Conservation (phyloP, 306 rosid genomes). For the Canavalia gladiata region DNA sequence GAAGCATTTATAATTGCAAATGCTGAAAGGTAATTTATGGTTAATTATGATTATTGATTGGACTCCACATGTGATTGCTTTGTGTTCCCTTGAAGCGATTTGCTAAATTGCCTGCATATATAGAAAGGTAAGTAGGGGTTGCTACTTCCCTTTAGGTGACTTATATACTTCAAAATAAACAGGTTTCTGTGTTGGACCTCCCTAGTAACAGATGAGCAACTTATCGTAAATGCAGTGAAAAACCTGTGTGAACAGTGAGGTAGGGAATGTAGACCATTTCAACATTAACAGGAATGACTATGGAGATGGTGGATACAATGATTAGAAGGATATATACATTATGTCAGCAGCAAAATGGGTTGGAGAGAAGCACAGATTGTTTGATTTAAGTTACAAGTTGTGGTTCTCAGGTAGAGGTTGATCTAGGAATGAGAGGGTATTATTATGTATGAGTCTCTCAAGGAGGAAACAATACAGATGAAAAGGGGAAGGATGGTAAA, state of each 20-base stretch:
- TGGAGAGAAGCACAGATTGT: not conserved
- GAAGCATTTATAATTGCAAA: constrained; percentile 79
- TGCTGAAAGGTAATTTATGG: constrained; percentile 72
- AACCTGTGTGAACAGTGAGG: not conserved
- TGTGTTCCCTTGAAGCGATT: constrained; percentile 1
- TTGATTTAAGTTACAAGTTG: not conserved
- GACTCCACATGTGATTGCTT: not conserved
- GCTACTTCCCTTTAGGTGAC: not conserved
- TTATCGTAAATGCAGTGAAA: not conserved
- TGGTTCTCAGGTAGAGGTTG: not conserved
- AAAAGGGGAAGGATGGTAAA: not conserved
- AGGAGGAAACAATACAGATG: not conserved
- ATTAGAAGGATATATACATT: not conserved
- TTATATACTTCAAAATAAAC: not conserved
- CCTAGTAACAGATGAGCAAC: not conserved
- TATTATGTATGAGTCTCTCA: not conserved
- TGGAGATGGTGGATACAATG: not conserved
- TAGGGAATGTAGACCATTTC: not conserved
- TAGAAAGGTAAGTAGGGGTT: not conserved
- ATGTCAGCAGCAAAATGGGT: not conserved
- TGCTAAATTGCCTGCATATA: not conserved
- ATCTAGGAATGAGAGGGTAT: not conserved
- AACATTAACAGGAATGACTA: not conserved
- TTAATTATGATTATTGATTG: constrained; percentile 11
- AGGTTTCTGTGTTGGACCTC: not conserved